phyloP scores from a whole-genome alignment of 2,329 filamentous ascomycete genomes.

The Xylariaceae sp. region DNA sequence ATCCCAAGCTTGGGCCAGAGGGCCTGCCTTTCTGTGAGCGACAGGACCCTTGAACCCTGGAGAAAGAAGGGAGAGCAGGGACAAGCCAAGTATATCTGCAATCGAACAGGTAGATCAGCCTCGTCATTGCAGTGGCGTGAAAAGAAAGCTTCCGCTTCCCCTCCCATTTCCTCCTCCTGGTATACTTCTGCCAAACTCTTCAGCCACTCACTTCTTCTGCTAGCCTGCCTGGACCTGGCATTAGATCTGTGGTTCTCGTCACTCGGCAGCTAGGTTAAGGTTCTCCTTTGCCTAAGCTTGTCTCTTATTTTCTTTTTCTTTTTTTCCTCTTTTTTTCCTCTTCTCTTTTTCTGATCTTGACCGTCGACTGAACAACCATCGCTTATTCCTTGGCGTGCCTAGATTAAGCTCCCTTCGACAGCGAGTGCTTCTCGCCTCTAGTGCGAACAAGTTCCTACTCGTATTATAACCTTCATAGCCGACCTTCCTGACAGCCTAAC shows the following conservation, averaged over 20 bases:
- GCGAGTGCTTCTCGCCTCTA: conserved; percentile 15
- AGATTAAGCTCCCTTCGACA: conserved; percentile 24
- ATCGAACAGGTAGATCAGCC: conserved; percentile 36
- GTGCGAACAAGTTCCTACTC: conserved; percentile 14
- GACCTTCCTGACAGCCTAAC: too few species aligned
- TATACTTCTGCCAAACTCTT: conserved; percentile 29
- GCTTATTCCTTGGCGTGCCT: conserved; percentile 14
- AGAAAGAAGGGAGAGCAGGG: conserved; percentile 26
- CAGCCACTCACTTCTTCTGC: conserved; percentile 32
- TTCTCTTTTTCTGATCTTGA: neutral
- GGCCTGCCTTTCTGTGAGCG: conserved; percentile 28
- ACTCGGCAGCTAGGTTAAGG: conserved; percentile 9
- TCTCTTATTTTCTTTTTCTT: conserved; percentile 20
- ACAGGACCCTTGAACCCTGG: conserved; percentile 33
- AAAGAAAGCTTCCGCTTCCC: conserved; percentile 35
- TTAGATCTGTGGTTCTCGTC: conserved; percentile 12
- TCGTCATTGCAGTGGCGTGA: conserved; percentile 36
- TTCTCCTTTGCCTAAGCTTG: conserved; percentile 20
- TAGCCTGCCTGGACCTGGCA: conserved; percentile 12
- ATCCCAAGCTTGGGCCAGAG: conserved; percentile 33
- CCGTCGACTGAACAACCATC: conserved; percentile 13
- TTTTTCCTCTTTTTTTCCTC: conserved; percentile 8
- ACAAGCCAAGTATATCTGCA: conserved; percentile 31
- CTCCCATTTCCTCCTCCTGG: conserved; percentile 24
- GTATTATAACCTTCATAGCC: conserved; percentile 12